Evolutionary conservation across 768 basidiomycete genomes (phyloP).

Genomic region (Lactarius vividus): DNA sequence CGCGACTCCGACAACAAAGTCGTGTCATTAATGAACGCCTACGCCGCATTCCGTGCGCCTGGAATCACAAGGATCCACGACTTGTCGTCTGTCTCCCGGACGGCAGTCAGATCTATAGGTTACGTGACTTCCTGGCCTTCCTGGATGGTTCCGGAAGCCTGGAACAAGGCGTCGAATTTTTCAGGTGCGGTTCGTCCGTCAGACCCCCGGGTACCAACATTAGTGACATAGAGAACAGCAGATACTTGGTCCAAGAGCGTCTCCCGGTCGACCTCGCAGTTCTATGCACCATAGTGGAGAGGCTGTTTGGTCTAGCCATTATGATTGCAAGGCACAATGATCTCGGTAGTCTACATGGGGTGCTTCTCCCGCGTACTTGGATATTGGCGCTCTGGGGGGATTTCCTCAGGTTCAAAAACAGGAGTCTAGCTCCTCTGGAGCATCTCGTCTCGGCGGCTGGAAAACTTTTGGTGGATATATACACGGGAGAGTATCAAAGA

Average conservation of each 20-base stretch:
- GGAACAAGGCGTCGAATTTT: slow-evolving; percentile 41
- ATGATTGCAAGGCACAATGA: slow-evolving; percentile 35
- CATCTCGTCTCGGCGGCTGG: neutral
- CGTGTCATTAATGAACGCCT: neutral
- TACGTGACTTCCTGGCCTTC: slow-evolving; percentile 14
- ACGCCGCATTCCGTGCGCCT: slow-evolving; percentile 2
- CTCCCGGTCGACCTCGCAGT: slow-evolving; percentile 46
- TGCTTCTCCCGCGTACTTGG: slow-evolving; percentile 58
- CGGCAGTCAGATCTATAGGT: neutral
- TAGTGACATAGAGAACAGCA: slow-evolving; percentile 28
- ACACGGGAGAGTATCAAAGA: slow-evolving; percentile 15
- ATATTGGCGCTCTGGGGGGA: slow-evolving; percentile 32
- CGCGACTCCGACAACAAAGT: slow-evolving; percentile 13
- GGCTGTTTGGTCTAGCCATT: slow-evolving; percentile 42
- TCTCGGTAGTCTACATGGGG: slow-evolving; percentile 38
- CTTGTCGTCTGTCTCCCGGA: neutral
- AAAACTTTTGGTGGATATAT: slow-evolving; percentile 14
- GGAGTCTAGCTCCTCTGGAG: neutral
- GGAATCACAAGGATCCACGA: slow-evolving; percentile 3
- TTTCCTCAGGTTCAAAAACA: slow-evolving; percentile 12
- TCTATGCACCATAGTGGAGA: slow-evolving; percentile 53
- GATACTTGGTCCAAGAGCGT: slow-evolving; percentile 42
- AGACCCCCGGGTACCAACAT: neutral
- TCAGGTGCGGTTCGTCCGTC: slow-evolving; percentile 12
- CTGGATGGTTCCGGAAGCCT: slow-evolving; percentile 35